Percentiles rank a stretch among this genome's conserved stretches.
Conservation (phyloP, 805 yeast genomes). For the Kockiozyma suomiensis region DNA sequence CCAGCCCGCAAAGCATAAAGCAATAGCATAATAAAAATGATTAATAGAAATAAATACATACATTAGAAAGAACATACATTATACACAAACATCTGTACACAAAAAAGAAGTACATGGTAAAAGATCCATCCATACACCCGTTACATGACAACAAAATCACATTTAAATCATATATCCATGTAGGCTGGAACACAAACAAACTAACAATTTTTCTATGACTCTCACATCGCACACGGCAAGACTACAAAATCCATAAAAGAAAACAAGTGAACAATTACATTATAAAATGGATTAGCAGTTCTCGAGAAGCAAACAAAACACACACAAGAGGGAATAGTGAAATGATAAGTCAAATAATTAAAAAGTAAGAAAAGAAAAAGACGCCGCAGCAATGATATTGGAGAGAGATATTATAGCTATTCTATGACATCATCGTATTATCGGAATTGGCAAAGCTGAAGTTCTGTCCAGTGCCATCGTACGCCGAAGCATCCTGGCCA, state of each 20-base stretch:
- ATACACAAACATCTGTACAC: background rate
- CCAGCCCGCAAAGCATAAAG: too few relatives aligned
- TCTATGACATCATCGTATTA: slow-evolving; percentile 20
- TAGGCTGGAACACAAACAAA: background rate
- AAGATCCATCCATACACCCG: slow-evolving; percentile 20
- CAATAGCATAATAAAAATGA: too few relatives aligned
- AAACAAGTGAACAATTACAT: background rate
- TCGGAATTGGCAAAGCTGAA: slow-evolving; percentile 48
- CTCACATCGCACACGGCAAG: background rate
- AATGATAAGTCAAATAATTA: background rate
- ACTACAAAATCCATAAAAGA: background rate
- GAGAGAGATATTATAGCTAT: background rate
- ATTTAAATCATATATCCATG: background rate
- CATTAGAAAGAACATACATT: slow-evolving; percentile 16
- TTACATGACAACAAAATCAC: slow-evolving; percentile 17
- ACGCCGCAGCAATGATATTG: slow-evolving; percentile 1
- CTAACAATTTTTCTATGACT: slow-evolving; percentile 5
- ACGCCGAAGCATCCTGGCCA: slow-evolving; percentile 48
- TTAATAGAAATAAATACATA: slow-evolving; percentile 14
- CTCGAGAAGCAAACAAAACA: background rate
- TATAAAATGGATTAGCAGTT: background rate
- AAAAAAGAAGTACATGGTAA: slow-evolving; percentile 1
- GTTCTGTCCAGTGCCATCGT: slow-evolving; percentile 44
- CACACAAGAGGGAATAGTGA: background rate
- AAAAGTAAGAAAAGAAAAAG: background rate